A percentile compares a stretch with the other conserved stretches of the same genome.
Conservation (phyloP, 306 rosid species). For the Sesbania bispinosa region DNA sequence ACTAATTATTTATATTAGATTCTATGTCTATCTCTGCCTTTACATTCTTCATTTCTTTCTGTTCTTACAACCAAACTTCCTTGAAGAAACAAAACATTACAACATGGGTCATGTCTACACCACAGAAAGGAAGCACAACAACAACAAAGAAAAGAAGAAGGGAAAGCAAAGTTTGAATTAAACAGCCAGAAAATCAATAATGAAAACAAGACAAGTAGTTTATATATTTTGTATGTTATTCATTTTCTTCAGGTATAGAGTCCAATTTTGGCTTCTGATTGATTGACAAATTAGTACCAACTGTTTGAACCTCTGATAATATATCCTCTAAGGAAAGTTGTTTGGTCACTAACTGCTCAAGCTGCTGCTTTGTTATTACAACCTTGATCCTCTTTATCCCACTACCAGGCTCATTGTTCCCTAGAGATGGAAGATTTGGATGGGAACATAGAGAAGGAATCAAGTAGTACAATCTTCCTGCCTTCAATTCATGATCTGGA, state of each 20-base stretch:
- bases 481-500: conserved; percentile 43
- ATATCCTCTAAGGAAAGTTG: conserved; percentile 50
- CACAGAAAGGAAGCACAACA: not conserved
- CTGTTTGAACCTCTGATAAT: conserved; percentile 28
- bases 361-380: conserved; percentile 61
- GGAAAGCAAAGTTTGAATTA: conserved; percentile 4
- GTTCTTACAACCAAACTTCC: conserved; percentile 16
- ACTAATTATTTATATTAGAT: not conserved
- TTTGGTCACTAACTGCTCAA: conserved; percentile 49
- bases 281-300: conserved; percentile 5
- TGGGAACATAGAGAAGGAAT: conserved; percentile 25
- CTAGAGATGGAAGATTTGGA: not conserved
- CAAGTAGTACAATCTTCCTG: conserved; percentile 57
- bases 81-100: not conserved
- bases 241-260: conserved; percentile 60
- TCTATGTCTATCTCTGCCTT: conserved; percentile 1
- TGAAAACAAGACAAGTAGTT: not conserved
- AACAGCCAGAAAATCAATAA: not conserved
- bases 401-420: too few species aligned
- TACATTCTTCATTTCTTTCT: not conserved
- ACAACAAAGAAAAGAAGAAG: conserved; percentile 20
- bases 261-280: conserved; percentile 50
- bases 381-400: conserved; percentile 56
- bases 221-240: conserved; percentile 12
- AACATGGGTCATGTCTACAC: not conserved